Evolutionary conservation across 495 filamentous ascomycete genomes (phyloP), one percentile per base, ranked within the genome.

Genomic region (Talaromyces borbonicus): DNA sequence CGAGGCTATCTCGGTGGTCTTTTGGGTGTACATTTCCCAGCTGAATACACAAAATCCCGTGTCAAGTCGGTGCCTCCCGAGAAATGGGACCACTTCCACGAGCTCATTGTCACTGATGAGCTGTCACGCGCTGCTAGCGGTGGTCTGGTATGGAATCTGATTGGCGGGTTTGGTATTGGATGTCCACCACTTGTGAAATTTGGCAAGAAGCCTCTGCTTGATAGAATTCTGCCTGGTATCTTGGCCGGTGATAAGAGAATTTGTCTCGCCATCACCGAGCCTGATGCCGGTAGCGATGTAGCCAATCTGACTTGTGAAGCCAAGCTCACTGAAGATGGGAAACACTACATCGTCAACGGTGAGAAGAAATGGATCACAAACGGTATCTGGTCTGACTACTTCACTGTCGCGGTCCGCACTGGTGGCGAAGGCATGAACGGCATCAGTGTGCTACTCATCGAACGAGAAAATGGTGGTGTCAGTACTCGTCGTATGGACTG

Each of bases 291-390:
- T 23, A 77, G 75, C 59, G 92, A 98, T 62, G 92, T 98, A 12
- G 92, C 92, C 43, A 96, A 93, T 66, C 65, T 98, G 30, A 90
- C 81, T 19, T 96, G 90, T 61, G 89, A 95, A 72, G 92, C 92
- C 22, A 94, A 93, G 70, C 82, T 95, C 33, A 81, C 74, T 43
- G 79, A 87, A 53, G 90, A 96, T 59, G 92, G 92, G 58, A 98
- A 96, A 74, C 87, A 96, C 65, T 98, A 93, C 65, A 96, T 98
- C 49, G 92, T 98, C 65, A 98, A 97, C 60, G 92, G 92, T 32
- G 92, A 96, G 77, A 97, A 98, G 81, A 98, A 98, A 67, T 97
- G 92, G 92, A 98, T 98, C 65, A 96, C 90, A 57, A 97, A 98
- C 71, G 92, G 92, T 55, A 77, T 95, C 50, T 96, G 86, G 85